Percentiles rank a stretch among this genome's conserved stretches.
Evolutionary conservation across 495 filamentous ascomycete genomes (phyloP).

Genomic region (Trichoderma orchidacearum): DNA sequence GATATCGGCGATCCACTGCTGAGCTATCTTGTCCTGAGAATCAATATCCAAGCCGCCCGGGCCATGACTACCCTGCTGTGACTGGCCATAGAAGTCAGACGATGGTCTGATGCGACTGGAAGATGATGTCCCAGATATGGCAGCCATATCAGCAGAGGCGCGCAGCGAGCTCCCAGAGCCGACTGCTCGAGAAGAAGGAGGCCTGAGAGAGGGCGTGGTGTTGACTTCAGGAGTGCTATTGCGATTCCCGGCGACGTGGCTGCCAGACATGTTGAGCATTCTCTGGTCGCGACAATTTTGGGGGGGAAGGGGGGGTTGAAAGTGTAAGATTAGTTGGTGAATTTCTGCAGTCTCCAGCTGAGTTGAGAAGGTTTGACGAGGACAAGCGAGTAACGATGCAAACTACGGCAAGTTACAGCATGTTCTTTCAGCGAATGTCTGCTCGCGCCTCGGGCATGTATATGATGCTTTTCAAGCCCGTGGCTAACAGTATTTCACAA

Average conservation of each 20-base stretch:
- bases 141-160: constrained; percentile 94
- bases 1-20: constrained; percentile 98
- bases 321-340: not conserved
- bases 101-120: constrained; percentile 80
- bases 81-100: constrained; percentile 83
- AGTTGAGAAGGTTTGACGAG: not conserved
- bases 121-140: constrained; percentile 60
- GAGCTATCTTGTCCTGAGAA: constrained; percentile 79
- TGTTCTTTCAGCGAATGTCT: not conserved
- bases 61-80: constrained; percentile 43
- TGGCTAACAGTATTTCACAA: not conserved
- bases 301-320: not conserved
- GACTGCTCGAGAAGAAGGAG: constrained; percentile 71
- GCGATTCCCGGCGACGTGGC: constrained; percentile 70
- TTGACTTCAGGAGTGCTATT: constrained; percentile 92
- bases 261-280: constrained; percentile 49
- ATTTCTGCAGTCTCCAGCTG: not conserved
- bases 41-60: constrained; percentile 52
- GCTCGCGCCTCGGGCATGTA: not conserved
- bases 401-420: not conserved
- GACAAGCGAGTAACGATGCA: not conserved
- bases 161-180: constrained; percentile 75
- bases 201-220: constrained; percentile 72
- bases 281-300: constrained; percentile 8
- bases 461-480: not conserved